Conservation (phyloP, 495 filamentous ascomycete species). For the Xylona heveae region DNA sequence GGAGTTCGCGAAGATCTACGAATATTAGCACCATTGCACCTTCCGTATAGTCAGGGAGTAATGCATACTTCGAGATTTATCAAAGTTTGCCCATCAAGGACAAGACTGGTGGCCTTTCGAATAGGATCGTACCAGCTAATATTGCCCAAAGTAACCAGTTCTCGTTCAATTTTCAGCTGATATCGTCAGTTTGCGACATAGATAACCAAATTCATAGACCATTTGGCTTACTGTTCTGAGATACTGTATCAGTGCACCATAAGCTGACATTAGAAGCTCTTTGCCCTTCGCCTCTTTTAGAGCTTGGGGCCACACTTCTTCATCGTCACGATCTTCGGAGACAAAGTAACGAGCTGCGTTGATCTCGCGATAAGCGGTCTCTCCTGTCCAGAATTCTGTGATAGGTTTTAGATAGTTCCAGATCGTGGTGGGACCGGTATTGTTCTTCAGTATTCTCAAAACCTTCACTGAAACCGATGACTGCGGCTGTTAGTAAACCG, state of each 20-base stretch:
- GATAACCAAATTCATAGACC: neutral
- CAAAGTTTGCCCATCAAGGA: slow-evolving; percentile 88
- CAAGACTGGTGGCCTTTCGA: slow-evolving; percentile 73
- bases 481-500: slow-evolving; percentile 2
- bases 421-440: slow-evolving; percentile 76
- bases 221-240: slow-evolving; percentile 29
- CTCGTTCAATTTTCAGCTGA: slow-evolving; percentile 65
- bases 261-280: slow-evolving; percentile 75
- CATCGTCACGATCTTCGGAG: slow-evolving; percentile 32
- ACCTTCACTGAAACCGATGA: slow-evolving; percentile 62
- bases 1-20: slow-evolving; percentile 67
- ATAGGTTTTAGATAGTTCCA: slow-evolving; percentile 84
- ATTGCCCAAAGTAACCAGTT: slow-evolving; percentile 73
- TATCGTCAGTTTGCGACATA: slow-evolving; percentile 4
- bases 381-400: slow-evolving; percentile 84
- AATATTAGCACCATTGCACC: slow-evolving; percentile 1
- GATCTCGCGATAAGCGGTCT: slow-evolving; percentile 61
- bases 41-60: neutral
- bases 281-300: slow-evolving; percentile 55
- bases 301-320: slow-evolving; percentile 59
- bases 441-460: slow-evolving; percentile 89
- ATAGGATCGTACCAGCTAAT: slow-evolving; percentile 90
- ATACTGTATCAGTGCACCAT: slow-evolving; percentile 79
- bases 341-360: slow-evolving; percentile 66
- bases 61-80: slow-evolving; percentile 66